phyloP scores from a whole-genome alignment of 2,329 filamentous ascomycete species.

The Epichloe scottii region DNA sequence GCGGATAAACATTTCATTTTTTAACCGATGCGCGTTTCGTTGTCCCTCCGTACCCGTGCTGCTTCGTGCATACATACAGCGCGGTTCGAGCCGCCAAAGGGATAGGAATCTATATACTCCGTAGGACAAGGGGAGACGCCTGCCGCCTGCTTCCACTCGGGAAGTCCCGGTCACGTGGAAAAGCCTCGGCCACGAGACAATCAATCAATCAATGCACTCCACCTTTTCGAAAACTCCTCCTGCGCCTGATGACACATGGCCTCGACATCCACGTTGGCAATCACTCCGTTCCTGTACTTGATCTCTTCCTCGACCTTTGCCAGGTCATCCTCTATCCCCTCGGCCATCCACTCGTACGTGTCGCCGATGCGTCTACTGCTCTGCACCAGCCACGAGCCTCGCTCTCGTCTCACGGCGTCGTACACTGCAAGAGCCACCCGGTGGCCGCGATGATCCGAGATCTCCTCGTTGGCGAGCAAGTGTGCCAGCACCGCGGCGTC shows the following conservation, averaged over 20 bases:
- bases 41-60: too few relatives aligned
- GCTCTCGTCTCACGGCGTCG: background rate
- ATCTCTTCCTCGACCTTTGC: slow-evolving; percentile 6
- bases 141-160: too few relatives aligned
- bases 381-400: slow-evolving; percentile 4
- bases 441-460: background rate
- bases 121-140: too few relatives aligned
- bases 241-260: background rate
- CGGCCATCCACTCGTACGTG: slow-evolving; percentile 7
- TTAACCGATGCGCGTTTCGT: too few relatives aligned
- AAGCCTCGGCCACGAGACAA: too few relatives aligned
- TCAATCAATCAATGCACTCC: background rate
- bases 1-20: too few relatives aligned
- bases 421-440: background rate
- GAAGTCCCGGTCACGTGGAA: too few relatives aligned
- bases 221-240: background rate
- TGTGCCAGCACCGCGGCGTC: slow-evolving; percentile 4
- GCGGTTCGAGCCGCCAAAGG: too few relatives aligned
- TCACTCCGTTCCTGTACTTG: slow-evolving; percentile 2
- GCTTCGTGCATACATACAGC: too few relatives aligned
- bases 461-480: background rate
- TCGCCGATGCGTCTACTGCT: slow-evolving; percentile 7
- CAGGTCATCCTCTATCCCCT: slow-evolving; percentile 5
- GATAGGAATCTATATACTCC: too few relatives aligned
- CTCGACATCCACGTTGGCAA: slow-evolving; percentile 3